A percentile compares a stretch with the other conserved stretches of the same genome.
Conservation (phyloP, 148 eudicot genomes). For the Camellia japonica region DNA sequence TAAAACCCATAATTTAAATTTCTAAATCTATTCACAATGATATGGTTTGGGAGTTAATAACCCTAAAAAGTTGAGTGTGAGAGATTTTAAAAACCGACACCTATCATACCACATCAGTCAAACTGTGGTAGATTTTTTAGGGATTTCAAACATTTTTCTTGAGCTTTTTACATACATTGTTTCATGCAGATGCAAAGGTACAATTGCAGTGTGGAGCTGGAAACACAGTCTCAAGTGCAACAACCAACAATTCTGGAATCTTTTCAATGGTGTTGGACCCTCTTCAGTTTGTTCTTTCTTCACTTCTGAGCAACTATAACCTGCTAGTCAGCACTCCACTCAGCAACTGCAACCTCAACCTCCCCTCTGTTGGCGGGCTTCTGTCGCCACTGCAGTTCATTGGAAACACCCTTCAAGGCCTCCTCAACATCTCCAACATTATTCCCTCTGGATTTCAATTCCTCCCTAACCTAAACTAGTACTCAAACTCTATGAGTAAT, state of each 20-base stretch:
- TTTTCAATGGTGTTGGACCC: constrained; percentile 30
- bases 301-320: constrained; percentile 22
- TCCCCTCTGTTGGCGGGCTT: constrained; percentile 29
- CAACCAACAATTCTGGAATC: constrained; percentile 26
- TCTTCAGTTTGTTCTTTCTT: constrained; percentile 16
- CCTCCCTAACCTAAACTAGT: not conserved
- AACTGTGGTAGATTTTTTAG: too few species aligned
- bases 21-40: too few species aligned
- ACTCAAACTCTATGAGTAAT: too few species aligned
- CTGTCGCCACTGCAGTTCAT: constrained; percentile 21
- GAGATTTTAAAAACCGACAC: too few species aligned
- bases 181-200: constrained; percentile 39
- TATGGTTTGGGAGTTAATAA: too few species aligned
- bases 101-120: too few species aligned
- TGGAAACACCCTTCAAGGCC: constrained; percentile 25
- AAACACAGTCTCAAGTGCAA: constrained; percentile 28
- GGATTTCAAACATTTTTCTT: too few species aligned
- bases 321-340: constrained; percentile 33
- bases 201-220: constrained; percentile 35
- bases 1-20: too few species aligned
- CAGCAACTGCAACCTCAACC: constrained; percentile 24
- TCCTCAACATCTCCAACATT: constrained; percentile 25
- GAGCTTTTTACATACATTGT: too few species aligned
- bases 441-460: constrained; percentile 23
- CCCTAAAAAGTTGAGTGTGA: too few species aligned